A percentile compares a stretch with the other conserved stretches of the same genome.
Evolutionary conservation across 768 basidiomycete genomes (phyloP).

Genomic region (Pisolithus orientalis): DNA sequence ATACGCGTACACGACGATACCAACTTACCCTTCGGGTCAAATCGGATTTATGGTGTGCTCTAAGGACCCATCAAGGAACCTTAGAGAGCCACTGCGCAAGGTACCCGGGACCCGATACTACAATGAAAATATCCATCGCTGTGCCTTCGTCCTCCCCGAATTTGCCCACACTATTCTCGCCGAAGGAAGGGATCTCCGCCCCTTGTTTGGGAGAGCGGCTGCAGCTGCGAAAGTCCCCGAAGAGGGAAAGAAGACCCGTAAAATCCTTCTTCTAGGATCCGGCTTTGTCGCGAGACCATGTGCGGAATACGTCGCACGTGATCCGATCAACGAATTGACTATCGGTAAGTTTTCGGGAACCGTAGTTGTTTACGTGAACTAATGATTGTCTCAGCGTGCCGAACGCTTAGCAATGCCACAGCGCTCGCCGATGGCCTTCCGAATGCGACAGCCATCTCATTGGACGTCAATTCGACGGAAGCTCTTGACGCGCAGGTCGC

Average conservation of each 20-base stretch:
- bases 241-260: conserved; percentile 46
- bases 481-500: conserved; percentile 79
- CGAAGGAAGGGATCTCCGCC: conserved; percentile 64
- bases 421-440: conserved; percentile 63
- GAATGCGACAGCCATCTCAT: conserved; percentile 63
- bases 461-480: conserved; percentile 69
- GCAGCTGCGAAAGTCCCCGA: conserved; percentile 30
- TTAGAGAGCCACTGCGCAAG: conserved; percentile 67
- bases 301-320: conserved; percentile 85
- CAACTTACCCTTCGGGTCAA: conserved; percentile 97
- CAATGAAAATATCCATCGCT: conserved; percentile 70
- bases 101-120: conserved; percentile 78
- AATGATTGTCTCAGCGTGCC: conserved; percentile 56
- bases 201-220: conserved; percentile 66
- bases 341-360: conserved; percentile 49
- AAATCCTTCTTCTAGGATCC: conserved; percentile 84
- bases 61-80: conserved; percentile 62
- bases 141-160: conserved; percentile 90
- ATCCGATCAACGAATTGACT: conserved; percentile 76
- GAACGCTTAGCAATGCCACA: conserved; percentile 74
- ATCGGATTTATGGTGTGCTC: conserved; percentile 93
- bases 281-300: conserved; percentile 96
- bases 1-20: conserved; percentile 95
- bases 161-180: conserved; percentile 74
- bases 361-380: background rate